A percentile compares a stretch with the other conserved stretches of the same genome.
phyloP scores from a whole-genome alignment of 345 rosid species.

The Brassica rapa region DNA sequence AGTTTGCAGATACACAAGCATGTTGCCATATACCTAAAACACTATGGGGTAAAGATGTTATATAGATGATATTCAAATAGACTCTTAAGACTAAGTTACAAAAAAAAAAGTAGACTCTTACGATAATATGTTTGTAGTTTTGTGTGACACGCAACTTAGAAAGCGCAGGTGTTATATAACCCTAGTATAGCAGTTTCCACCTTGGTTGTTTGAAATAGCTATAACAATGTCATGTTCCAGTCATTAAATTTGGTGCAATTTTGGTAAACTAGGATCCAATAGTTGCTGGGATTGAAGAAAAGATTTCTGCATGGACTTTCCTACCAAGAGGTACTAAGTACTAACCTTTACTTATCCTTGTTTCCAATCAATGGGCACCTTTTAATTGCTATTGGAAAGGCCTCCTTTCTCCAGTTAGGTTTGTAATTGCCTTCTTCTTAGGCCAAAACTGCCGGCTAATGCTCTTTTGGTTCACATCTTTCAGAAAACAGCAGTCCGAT shows the following conservation, averaged over 20 bases:
- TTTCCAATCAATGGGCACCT: background rate
- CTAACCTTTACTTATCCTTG: background rate
- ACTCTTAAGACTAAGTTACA: too few species aligned
- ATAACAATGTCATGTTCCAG: background rate
- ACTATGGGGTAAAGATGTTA: background rate
- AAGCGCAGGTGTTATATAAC: background rate
- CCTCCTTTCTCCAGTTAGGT: background rate
- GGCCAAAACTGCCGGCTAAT: background rate
- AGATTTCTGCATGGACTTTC: constrained; percentile 82
- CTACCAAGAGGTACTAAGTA: constrained; percentile 65
- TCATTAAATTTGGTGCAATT: background rate
- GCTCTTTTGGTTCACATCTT: constrained; percentile 10
- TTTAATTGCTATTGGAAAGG: background rate
- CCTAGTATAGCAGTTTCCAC: background rate
- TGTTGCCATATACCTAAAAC: background rate
- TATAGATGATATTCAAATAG: constrained; percentile 5
- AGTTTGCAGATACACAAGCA: background rate
- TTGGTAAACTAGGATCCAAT: constrained; percentile 54
- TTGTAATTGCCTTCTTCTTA: background rate
- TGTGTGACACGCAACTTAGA: background rate
- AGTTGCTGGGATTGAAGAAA: constrained; percentile 66
- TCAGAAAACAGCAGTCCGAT: constrained; percentile 65
- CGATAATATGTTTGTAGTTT: background rate
- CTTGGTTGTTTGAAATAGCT: background rate
- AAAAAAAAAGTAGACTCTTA: too few species aligned